These are phyloP conservation scores for Diaporthe nobilis DNA, from an alignment of 2,329 filamentous ascomycete species.

Conservation along the genomic window DNA sequence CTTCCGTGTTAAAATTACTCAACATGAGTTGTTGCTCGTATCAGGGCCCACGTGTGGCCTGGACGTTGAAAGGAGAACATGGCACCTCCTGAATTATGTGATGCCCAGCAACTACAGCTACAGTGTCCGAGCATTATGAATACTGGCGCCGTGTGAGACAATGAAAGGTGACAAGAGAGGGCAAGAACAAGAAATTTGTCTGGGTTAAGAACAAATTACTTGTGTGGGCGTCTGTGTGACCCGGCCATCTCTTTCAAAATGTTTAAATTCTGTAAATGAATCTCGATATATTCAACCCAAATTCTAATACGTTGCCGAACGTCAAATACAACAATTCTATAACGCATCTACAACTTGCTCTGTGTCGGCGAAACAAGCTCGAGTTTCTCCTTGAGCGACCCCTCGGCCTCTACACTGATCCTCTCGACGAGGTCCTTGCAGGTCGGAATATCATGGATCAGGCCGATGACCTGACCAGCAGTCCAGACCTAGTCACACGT, in stretches of 20 bases:
- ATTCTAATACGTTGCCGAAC: neutral
- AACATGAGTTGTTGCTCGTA: neutral
- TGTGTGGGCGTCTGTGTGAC: neutral
- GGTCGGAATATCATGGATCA: slow-evolving; percentile 87
- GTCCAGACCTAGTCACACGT: slow-evolving; percentile 83
- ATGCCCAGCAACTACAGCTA: neutral
- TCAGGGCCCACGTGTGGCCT: neutral
- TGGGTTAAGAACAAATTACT: neutral
- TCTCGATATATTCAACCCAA: neutral
- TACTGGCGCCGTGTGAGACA: too few relatives aligned
- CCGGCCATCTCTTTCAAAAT: neutral
- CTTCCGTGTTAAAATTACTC: neutral
- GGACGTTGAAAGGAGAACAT: neutral
- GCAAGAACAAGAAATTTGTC: neutral
- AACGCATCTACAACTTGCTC: slow-evolving; percentile 68
- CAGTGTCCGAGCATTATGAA: neutral
- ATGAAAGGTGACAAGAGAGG: neutral
- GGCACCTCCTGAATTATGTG: too few relatives aligned
- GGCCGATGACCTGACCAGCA: slow-evolving; percentile 92
- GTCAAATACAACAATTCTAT: neutral
- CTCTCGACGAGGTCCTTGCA: slow-evolving; percentile 78
- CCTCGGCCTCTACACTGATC: slow-evolving; percentile 83
- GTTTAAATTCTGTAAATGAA: neutral
- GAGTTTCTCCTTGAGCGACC: slow-evolving; percentile 72
- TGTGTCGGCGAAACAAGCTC: slow-evolving; percentile 65